Percentiles rank a stretch among this genome's conserved stretches.
phyloP scores from a whole-genome alignment of 78 protist species.

The Paulinella micropora region DNA sequence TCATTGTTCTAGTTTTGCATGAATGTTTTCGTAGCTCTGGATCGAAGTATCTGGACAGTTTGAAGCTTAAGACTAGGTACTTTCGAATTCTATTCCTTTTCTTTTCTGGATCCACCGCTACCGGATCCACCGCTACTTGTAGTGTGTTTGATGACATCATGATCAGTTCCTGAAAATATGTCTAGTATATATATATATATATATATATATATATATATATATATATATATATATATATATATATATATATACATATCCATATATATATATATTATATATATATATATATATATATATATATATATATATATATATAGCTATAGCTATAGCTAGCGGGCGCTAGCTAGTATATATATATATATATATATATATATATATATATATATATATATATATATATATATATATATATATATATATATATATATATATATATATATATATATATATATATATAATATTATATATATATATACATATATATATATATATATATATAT shows the following conservation, averaged over 20 bases:
- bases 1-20: too few relatives aligned
- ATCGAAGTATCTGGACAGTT: too few relatives aligned
- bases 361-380: neutral
- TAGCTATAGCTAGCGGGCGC: neutral
- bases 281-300: neutral
- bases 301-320: neutral
- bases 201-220: neutral
- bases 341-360: neutral
- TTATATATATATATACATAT: neutral
- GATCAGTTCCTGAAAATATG: too few relatives aligned
- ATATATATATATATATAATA: neutral
- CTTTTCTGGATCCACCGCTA: too few relatives aligned
- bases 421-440: neutral
- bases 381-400: neutral
- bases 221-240: neutral
- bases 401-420: neutral
- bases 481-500: neutral
- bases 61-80: too few relatives aligned
- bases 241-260: neutral
- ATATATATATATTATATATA: neutral
- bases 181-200: neutral
- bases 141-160: too few relatives aligned
- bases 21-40: too few relatives aligned
- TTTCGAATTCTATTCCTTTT: too few relatives aligned
- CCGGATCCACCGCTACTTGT: too few relatives aligned